phyloP scores from a whole-genome alignment of 495 filamentous ascomycete species.

The Neurospora tetraspora region DNA sequence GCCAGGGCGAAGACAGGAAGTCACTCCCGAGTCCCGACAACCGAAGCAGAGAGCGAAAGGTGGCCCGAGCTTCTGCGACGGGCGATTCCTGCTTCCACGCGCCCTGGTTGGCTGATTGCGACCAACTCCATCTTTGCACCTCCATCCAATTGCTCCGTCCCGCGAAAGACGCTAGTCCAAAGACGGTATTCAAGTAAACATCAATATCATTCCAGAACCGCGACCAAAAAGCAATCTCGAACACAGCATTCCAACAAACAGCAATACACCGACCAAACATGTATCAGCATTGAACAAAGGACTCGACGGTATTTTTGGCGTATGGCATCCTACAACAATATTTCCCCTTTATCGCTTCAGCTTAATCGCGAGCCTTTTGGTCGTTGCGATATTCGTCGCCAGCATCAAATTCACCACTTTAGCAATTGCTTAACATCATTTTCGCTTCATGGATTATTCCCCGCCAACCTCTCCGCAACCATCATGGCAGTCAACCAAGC shows the following conservation, averaged over 20 bases:
- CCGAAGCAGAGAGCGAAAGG: not conserved
- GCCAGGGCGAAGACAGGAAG: not conserved
- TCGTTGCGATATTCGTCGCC: not conserved
- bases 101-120: not conserved
- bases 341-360: not conserved
- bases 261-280: not conserved
- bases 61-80: not conserved
- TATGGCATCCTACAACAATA: not conserved
- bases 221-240: not conserved
- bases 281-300: not conserved
- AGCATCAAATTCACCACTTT: not conserved
- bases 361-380: not conserved
- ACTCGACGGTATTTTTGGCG: not conserved
- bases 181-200: slow-evolving; percentile 15
- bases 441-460: not conserved
- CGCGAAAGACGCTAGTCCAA: slow-evolving; percentile 3
- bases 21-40: not conserved
- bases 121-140: not conserved
- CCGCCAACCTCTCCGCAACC: not conserved
- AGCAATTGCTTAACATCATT: not conserved
- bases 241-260: not conserved
- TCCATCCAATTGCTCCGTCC: not conserved
- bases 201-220: not conserved
- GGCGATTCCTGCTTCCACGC: not conserved
- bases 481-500: slow-evolving; percentile 1